Conservation (phyloP, 768 basidiomycete genomes). For the Tulasnella sp. region DNA sequence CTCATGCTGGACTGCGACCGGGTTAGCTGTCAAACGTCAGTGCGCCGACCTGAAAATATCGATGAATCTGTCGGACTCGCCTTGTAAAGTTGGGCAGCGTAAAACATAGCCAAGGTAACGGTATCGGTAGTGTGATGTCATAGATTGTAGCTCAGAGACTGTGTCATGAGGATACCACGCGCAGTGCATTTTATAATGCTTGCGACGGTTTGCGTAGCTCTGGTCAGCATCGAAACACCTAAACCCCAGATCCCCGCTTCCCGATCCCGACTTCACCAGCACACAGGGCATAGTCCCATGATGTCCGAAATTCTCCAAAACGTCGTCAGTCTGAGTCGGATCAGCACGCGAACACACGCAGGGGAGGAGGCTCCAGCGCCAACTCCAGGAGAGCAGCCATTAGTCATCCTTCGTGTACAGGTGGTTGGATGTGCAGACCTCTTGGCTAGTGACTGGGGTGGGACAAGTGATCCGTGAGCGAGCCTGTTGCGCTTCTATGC, state of each 20-base stretch:
- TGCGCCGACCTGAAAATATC: too few relatives aligned
- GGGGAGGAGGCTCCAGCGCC: not conserved
- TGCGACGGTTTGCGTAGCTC: not conserved
- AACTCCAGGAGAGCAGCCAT: slow-evolving; percentile 50
- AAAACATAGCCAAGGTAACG: not conserved
- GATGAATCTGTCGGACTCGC: not conserved
- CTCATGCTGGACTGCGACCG: not conserved
- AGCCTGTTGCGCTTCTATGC: too few relatives aligned
- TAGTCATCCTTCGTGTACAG: slow-evolving; percentile 65
- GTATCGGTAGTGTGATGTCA: not conserved
- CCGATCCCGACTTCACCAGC: not conserved
- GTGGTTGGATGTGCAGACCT: slow-evolving; percentile 64
- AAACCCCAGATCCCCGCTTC: not conserved
- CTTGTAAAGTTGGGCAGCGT: not conserved
- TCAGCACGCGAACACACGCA: not conserved
- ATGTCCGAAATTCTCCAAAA: not conserved
- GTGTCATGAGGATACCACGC: not conserved
- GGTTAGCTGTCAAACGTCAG: too few relatives aligned
- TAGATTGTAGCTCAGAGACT: not conserved
- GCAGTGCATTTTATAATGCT: not conserved
- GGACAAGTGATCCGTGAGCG: slow-evolving; percentile 68
- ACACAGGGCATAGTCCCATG: not conserved
- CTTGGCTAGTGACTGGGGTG: slow-evolving; percentile 59
- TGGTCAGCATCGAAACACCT: not conserved
- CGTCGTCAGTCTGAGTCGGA: slow-evolving; percentile 1